A percentile compares a stretch with the other conserved stretches of the same genome.
Conservation (phyloP, 495 filamentous ascomycete species). For the Symbiotaphrina buchneri region DNA sequence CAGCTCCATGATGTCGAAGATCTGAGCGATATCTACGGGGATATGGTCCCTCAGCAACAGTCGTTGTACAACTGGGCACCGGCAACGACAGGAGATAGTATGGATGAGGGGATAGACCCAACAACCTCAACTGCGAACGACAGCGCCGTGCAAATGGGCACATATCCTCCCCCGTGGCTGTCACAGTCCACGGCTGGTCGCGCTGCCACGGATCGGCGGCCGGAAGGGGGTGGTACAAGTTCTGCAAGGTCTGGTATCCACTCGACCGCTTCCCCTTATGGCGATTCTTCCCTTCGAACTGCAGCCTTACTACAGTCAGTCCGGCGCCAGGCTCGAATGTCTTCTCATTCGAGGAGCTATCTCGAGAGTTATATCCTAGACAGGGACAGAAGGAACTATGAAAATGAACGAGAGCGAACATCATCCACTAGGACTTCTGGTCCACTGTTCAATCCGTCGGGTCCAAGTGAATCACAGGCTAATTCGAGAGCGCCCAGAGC, state of each 20-base stretch:
- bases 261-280: too few species aligned
- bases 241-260: constrained; percentile 1
- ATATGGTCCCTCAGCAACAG: constrained; percentile 4
- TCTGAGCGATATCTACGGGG: constrained; percentile 1
- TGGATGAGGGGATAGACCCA: constrained; percentile 1
- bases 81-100: constrained; percentile 1
- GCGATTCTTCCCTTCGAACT: constrained; percentile 3
- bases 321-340: constrained; percentile 5
- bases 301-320: constrained; percentile 4
- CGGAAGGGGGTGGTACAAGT: neutral
- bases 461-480: constrained; percentile 2
- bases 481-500: constrained; percentile 4
- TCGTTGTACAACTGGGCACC: constrained; percentile 4
- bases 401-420: neutral
- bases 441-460: neutral
- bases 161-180: neutral
- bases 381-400: constrained; percentile 1
- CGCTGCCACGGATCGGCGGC: constrained; percentile 1
- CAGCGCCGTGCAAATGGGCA: too few species aligned
- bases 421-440: neutral
- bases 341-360: constrained; percentile 1
- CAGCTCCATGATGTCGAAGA: neutral
- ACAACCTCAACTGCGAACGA: neutral
- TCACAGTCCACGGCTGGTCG: neutral
- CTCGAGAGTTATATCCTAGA: constrained; percentile 5